Percentiles rank a stretch among this genome's conserved stretches.
phyloP scores from a whole-genome alignment of 768 basidiomycete species.

The Mycena chlorophos region DNA sequence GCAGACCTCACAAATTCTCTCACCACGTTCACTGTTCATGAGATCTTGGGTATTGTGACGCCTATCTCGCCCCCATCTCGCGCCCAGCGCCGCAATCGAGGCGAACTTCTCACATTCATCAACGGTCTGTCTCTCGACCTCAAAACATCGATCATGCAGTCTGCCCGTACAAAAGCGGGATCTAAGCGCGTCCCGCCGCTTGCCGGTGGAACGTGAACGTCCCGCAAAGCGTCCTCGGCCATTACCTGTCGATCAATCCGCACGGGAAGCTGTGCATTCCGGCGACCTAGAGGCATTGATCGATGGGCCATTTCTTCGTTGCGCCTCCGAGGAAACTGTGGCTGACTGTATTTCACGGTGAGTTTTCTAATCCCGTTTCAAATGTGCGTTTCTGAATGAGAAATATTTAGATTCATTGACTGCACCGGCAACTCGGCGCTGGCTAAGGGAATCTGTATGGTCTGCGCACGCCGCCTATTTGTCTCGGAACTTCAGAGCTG shows the following conservation, averaged over 20 bases:
- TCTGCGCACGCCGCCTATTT: background rate
- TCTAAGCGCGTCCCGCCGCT: too few relatives aligned
- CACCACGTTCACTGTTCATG: too few relatives aligned
- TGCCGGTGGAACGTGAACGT: background rate
- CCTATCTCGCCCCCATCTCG: too few relatives aligned
- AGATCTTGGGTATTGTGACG: too few relatives aligned
- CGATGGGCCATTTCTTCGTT: background rate
- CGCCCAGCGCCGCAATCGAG: too few relatives aligned
- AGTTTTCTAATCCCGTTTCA: background rate
- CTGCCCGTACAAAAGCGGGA: too few relatives aligned
- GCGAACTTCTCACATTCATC: too few relatives aligned
- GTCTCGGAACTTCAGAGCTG: background rate
- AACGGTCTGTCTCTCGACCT: too few relatives aligned
- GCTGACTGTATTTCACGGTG: background rate
- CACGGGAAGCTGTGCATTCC: background rate
- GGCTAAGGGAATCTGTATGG: background rate
- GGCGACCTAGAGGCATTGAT: background rate
- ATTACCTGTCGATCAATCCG: background rate
- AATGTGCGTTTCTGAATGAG: background rate
- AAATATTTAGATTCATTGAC: background rate
- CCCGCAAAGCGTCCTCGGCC: background rate
- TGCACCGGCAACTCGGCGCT: background rate
- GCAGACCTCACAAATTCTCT: too few relatives aligned
- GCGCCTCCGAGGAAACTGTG: background rate
- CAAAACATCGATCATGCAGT: too few relatives aligned